These are phyloP conservation scores for Cordyceps fumosorosea DNA, from an alignment of 2,329 filamentous ascomycete species.

Conservation along the genomic window DNA sequence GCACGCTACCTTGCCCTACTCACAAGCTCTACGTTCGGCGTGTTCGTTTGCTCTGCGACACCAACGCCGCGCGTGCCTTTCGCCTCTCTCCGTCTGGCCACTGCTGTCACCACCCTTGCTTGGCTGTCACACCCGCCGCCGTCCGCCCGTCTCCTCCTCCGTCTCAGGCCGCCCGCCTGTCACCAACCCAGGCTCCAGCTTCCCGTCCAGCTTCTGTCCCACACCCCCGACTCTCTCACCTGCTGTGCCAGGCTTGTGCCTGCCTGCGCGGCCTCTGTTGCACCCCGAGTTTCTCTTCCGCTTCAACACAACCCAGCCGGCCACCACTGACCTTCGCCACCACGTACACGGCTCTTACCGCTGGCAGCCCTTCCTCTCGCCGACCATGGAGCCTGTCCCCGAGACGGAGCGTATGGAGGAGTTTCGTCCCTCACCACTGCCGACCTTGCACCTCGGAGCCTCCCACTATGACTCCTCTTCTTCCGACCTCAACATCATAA, in stretches of 20 bases:
- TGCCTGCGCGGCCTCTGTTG: not conserved
- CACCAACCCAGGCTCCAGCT: not conserved
- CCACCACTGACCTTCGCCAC: not conserved
- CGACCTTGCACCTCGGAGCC: conserved; percentile 44
- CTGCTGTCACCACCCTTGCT: not conserved
- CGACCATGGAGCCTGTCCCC: conserved; percentile 58
- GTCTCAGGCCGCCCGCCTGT: not conserved
- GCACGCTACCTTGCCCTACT: not conserved
- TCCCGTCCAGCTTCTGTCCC: conserved; percentile 3
- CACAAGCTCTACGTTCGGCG: not conserved
- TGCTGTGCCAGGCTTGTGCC: not conserved
- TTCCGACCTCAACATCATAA: conserved; percentile 36
- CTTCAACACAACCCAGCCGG: not conserved
- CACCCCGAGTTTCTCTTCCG: not conserved
- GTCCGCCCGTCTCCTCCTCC: not conserved
- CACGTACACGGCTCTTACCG: not conserved
- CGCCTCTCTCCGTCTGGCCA: not conserved
- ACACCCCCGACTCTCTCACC: conserved; percentile 12
- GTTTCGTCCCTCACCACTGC: conserved; percentile 53
- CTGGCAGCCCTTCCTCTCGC: not conserved
- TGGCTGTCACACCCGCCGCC: not conserved
- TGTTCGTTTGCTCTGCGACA: not conserved
- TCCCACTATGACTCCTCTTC: conserved; percentile 30
- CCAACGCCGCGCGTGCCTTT: not conserved
- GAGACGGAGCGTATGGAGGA: conserved; percentile 64